These are phyloP conservation scores for Endocarpon pusillum DNA, from an alignment of 495 filamentous ascomycete genomes.

Conservation along the genomic window DNA sequence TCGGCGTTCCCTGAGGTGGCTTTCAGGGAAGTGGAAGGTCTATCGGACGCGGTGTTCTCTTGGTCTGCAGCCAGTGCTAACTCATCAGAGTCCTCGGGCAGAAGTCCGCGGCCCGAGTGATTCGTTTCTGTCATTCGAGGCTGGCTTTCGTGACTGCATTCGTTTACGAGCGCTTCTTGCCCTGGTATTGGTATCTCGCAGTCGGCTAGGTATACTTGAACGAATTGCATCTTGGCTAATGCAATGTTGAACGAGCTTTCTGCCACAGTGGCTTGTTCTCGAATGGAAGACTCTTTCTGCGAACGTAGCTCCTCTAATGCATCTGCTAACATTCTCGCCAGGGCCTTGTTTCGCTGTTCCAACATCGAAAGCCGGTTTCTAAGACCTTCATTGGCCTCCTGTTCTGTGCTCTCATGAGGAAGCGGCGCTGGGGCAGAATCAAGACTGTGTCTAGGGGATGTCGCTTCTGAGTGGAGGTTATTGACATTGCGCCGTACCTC, in stretches of 20 bases:
- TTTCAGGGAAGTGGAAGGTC: conserved; percentile 4
- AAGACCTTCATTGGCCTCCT: conserved; percentile 9
- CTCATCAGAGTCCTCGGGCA: no score
- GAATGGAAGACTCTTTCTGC: conserved; percentile 24
- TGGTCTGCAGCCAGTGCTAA: no score
- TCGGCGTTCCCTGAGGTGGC: conserved; percentile 8
- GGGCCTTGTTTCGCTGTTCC: conserved; percentile 51
- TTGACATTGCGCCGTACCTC: conserved; percentile 65
- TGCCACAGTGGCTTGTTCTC: conserved; percentile 14
- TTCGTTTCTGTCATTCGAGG: no score
- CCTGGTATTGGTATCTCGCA: conserved; percentile 35
- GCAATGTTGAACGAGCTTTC: conserved; percentile 42
- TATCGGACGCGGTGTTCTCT: background rate
- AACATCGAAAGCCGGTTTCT: conserved; percentile 26
- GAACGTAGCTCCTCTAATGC: conserved; percentile 47
- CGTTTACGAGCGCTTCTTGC: conserved; percentile 14
- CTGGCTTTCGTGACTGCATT: conserved; percentile 5
- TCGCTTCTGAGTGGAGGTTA: conserved; percentile 34
- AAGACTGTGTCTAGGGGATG: conserved; percentile 5
- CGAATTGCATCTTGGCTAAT: conserved; percentile 57
- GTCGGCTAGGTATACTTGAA: conserved; percentile 62
- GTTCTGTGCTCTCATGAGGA: conserved; percentile 5
- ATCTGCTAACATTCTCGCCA: conserved; percentile 56
- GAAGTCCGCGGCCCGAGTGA: no score
- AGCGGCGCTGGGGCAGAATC: background rate